Evolutionary conservation across 139 green algal species (phyloP), one percentile per base, ranked within the genome.

Genomic region (Chlamydomonas asymmetrica): DNA sequence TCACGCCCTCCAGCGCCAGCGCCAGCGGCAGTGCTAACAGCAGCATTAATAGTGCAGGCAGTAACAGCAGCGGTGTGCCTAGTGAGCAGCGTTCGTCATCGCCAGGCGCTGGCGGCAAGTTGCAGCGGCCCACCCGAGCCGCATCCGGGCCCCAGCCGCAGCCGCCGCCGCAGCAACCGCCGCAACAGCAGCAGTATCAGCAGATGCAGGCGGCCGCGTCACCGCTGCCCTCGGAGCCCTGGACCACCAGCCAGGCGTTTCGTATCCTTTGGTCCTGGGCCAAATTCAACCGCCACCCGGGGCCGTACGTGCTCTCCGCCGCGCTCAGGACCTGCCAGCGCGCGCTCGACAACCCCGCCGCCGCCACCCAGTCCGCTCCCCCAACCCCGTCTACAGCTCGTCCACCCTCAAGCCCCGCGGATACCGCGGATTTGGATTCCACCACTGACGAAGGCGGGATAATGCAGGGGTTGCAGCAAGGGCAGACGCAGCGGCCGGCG

Each of bases 221-320:
- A 50, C 40, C 34, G 39, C 32, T 77, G 43, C 5, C 59, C 2
- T 49, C 71, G 59, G 71, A 77, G 59, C 71, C 71, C 23, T 77
- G 71, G 71, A 6, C 31, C 1, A 54, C 71, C 32, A 43, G 5
- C 5, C 73, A 85, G 43, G 35, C 78, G 23, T 73, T 79, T n/a
- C 73, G 73, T 50, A 45, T 59, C 41, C 54, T 85, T 22, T 85
- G 79, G 79, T 38, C 72, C 4, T 81, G 68, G 27, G 79, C 79
- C 16, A 78, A 85, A 68, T 74, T 85, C 64, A 85, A 85, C 61
- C 38, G 79, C 4, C 79, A 85, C 54, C 79, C 79, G 16, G 79
- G 79, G 52, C 56, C 56, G 43, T 49, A 74, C 8, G 29, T 85
- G 49, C 67, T 85, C 41, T 73, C 71, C 32, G 71, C 57, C 1